phyloP scores from a whole-genome alignment of 176 grass and related monocot species.

The Elymus sibiricus region DNA sequence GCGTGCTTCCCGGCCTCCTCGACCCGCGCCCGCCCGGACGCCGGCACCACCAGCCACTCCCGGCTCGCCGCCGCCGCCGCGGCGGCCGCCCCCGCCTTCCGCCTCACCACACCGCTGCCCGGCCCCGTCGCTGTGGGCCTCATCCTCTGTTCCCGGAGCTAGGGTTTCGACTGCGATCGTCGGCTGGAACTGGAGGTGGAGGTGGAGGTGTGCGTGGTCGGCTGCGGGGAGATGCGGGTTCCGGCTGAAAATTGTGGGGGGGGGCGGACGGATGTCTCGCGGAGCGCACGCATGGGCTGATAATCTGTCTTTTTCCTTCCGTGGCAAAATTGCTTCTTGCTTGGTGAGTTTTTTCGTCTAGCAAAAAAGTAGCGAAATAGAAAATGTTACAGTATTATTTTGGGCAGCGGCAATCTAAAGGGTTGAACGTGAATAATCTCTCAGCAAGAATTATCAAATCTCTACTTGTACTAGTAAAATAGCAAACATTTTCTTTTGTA shows the following conservation, averaged over 20 bases:
- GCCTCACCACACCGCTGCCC: constrained; percentile 32
- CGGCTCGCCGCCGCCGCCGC: constrained; percentile 50
- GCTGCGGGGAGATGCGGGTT: background rate
- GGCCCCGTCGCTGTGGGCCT: constrained; percentile 20
- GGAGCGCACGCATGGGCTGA: background rate
- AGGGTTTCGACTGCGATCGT: constrained; percentile 12
- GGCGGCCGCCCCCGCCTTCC: constrained; percentile 50
- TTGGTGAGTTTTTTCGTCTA: too few relatives aligned
- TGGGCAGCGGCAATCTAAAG: too few relatives aligned
- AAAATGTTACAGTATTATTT: too few relatives aligned
- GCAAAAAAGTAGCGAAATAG: too few relatives aligned
- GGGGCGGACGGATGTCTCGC: background rate
- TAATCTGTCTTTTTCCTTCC: background rate
- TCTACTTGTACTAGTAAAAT: too few relatives aligned
- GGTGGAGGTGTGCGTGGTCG: background rate
- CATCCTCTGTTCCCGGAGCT: constrained; percentile 17
- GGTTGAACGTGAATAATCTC: too few relatives aligned
- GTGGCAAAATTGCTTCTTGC: background rate
- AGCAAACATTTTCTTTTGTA: too few relatives aligned
- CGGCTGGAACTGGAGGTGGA: background rate
- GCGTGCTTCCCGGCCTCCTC: constrained; percentile 86
- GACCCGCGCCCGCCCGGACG: constrained; percentile 47
- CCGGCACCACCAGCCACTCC: constrained; percentile 80
- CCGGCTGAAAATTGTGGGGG: background rate
- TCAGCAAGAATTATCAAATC: too few relatives aligned